Conservation (phyloP, 2,329 filamentous ascomycete genomes). For the Trichoderma guizhouense region DNA sequence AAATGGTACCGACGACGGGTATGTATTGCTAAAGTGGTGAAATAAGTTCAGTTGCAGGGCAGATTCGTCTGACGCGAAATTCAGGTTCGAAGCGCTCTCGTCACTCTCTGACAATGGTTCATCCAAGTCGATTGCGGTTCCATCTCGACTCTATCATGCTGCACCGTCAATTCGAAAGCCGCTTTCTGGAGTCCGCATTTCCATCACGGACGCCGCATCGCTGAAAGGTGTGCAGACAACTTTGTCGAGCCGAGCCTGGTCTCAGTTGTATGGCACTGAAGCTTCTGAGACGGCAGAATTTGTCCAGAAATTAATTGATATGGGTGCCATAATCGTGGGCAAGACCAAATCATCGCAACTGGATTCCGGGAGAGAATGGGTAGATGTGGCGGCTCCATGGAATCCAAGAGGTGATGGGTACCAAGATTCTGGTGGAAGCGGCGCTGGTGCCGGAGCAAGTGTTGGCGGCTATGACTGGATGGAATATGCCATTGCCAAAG, state of each 20-base stretch:
- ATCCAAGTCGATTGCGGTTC: slow-evolving; percentile 35
- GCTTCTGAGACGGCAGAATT: slow-evolving; percentile 44
- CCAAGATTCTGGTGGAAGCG: slow-evolving; percentile 34
- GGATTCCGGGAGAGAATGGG: slow-evolving; percentile 41
- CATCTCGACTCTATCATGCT: slow-evolving; percentile 36
- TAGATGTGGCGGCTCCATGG: slow-evolving; percentile 40
- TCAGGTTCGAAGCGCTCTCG: slow-evolving; percentile 32
- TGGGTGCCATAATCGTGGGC: slow-evolving; percentile 55
- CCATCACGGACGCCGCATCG: slow-evolving; percentile 34
- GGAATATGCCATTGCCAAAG: slow-evolving; percentile 35
- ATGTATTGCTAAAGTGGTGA: neutral
- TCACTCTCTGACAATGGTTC: slow-evolving; percentile 27
- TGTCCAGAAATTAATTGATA: slow-evolving; percentile 54
- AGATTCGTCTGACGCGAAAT: neutral
- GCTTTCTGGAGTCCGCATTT: slow-evolving; percentile 36
- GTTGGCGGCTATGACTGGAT: slow-evolving; percentile 43
- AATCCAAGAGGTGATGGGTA: slow-evolving; percentile 49
- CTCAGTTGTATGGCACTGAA: slow-evolving; percentile 46
- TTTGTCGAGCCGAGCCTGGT: slow-evolving; percentile 58
- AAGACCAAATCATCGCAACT: slow-evolving; percentile 52
- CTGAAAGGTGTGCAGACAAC: slow-evolving; percentile 51
- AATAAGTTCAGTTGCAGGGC: too few species aligned
- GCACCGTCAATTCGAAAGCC: slow-evolving; percentile 30
- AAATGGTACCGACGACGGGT: slow-evolving; percentile 26
- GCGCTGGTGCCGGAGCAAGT: slow-evolving; percentile 38